phyloP scores from a whole-genome alignment of 2,329 filamentous ascomycete species.

The Pseudogymnoascus pannorum region DNA sequence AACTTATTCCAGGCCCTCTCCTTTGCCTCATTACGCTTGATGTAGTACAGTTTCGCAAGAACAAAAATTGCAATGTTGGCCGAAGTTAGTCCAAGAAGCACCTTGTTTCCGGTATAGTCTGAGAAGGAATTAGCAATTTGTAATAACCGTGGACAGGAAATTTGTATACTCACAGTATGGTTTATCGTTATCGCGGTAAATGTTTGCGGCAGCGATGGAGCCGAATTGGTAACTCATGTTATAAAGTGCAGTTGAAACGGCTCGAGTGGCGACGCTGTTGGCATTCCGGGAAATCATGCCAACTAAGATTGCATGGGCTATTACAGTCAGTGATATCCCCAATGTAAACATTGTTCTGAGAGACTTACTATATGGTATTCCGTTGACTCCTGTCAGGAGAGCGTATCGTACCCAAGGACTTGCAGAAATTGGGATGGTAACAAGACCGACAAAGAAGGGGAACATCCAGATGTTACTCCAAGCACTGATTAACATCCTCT shows the following conservation, averaged over 20 bases:
- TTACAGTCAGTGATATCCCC: slow-evolving; percentile 20
- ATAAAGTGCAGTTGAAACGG: slow-evolving; percentile 56
- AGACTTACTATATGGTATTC: slow-evolving; percentile 1
- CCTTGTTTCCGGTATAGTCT: slow-evolving; percentile 44
- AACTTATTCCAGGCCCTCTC: slow-evolving; percentile 16
- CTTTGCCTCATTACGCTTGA: slow-evolving; percentile 32
- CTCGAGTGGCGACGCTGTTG: slow-evolving; percentile 53
- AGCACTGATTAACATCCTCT: slow-evolving; percentile 29
- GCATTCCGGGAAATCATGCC: slow-evolving; percentile 49
- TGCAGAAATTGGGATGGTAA: slow-evolving; percentile 17
- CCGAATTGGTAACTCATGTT: slow-evolving; percentile 44
- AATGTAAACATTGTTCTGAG: neutral
- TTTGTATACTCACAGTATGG: slow-evolving; percentile 33
- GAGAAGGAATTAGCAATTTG: neutral
- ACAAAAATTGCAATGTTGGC: slow-evolving; percentile 39
- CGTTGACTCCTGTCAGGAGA: slow-evolving; percentile 24
- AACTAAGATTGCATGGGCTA: slow-evolving; percentile 21
- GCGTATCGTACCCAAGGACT: slow-evolving; percentile 29
- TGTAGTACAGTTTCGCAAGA: slow-evolving; percentile 38
- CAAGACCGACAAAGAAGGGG: slow-evolving; percentile 29
- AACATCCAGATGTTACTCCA: slow-evolving; percentile 32
- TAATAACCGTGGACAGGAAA: neutral
- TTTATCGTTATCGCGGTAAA: slow-evolving; percentile 39
- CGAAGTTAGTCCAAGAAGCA: slow-evolving; percentile 40
- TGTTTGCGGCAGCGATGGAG: slow-evolving; percentile 24